These are phyloP conservation scores for Aristolochia fimbriata DNA, from an alignment of 164 flowering plant species.

Conservation along the genomic window DNA sequence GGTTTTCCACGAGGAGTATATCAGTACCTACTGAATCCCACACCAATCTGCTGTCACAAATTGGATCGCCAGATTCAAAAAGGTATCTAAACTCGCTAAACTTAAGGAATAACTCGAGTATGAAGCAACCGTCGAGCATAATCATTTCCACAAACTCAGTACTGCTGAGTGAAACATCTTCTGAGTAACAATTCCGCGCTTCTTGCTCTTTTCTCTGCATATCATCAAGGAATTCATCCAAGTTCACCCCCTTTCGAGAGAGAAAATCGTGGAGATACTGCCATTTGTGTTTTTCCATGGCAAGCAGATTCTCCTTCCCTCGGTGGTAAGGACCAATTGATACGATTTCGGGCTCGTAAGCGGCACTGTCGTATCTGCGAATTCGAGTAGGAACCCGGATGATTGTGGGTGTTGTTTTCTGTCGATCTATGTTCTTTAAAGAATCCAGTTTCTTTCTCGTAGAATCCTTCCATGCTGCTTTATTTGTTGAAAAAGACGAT, in stretches of 20 bases:
- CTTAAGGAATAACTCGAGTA: background rate
- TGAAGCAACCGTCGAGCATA: slow-evolving; percentile 4
- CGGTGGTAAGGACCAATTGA: slow-evolving; percentile 56
- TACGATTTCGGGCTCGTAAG: slow-evolving; percentile 35
- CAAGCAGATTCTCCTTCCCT: slow-evolving; percentile 19
- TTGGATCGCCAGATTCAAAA: too few relatives aligned
- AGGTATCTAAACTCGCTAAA: too few relatives aligned
- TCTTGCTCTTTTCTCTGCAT: slow-evolving; percentile 25
- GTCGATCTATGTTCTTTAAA: background rate
- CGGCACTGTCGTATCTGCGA: slow-evolving; percentile 25
- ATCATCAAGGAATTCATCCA: slow-evolving; percentile 13
- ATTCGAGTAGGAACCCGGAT: slow-evolving; percentile 32
- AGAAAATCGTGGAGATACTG: slow-evolving; percentile 19
- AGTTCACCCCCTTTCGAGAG: slow-evolving; percentile 3
- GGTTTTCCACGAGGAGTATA: too few relatives aligned
- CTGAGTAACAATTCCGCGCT: slow-evolving; percentile 1
- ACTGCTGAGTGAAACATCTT: background rate
- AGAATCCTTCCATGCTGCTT: background rate
- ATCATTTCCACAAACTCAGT: slow-evolving; percentile 3
- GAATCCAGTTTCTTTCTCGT: background rate
- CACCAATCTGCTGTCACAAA: too few relatives aligned
- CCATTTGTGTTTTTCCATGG: slow-evolving; percentile 43
- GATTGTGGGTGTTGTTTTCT: slow-evolving; percentile 8
- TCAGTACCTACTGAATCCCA: too few relatives aligned
- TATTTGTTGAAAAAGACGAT: too few relatives aligned